Evolutionary conservation across 805 yeast species (phyloP).

Genomic region (Metschnikowia baotianmanensis): DNA sequence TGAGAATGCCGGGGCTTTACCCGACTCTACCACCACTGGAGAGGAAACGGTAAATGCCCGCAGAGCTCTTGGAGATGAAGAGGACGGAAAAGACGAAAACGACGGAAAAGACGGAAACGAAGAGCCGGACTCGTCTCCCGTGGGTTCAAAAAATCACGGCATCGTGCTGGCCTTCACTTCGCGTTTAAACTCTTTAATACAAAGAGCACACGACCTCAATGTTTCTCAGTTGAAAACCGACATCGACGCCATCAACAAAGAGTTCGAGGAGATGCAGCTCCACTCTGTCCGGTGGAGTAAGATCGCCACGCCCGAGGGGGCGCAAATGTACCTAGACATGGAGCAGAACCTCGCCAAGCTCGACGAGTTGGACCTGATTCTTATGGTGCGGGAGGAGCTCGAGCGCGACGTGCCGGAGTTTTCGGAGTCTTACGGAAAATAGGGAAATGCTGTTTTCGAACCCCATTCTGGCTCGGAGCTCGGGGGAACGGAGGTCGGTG

Average conservation of each 20-base stretch:
- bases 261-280: conserved; percentile 1
- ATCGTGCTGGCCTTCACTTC: not conserved
- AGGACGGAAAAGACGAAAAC: not conserved
- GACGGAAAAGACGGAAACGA: too few relatives aligned
- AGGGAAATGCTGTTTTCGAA: too few relatives aligned
- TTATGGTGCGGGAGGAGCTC: not conserved
- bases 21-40: not conserved
- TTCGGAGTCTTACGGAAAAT: too few relatives aligned
- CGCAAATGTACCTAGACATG: not conserved
- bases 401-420: not conserved
- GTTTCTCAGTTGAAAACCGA: not conserved
- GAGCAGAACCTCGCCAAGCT: not conserved
- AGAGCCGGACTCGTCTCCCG: not conserved
- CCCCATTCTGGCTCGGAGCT: too few relatives aligned
- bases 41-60: not conserved
- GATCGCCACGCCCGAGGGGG: conserved; percentile 1
- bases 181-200: not conserved
- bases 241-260: not conserved
- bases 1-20: not conserved
- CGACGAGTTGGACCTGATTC: not conserved
- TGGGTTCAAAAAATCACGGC: not conserved
- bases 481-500: too few relatives aligned
- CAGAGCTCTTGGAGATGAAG: not conserved
- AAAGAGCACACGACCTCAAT: not conserved
- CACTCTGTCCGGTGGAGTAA: conserved; percentile 4